phyloP scores from a whole-genome alignment of 495 filamentous ascomycete species.

The Chaetomium cochliodes region DNA sequence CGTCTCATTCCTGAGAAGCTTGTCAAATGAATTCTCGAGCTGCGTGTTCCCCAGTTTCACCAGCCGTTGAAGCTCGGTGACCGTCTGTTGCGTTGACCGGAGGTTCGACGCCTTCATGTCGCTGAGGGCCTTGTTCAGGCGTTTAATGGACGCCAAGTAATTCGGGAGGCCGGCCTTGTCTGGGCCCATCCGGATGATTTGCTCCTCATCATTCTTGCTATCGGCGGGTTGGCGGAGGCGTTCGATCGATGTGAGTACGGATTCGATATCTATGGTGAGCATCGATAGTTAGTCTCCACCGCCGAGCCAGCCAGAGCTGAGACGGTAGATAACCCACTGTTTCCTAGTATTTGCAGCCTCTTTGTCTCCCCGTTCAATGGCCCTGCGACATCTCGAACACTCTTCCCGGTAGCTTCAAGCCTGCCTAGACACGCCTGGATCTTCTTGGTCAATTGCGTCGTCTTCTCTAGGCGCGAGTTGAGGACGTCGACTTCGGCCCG shows the following conservation, averaged over 20 bases:
- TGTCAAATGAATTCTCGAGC: conserved; percentile 78
- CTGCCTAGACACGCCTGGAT: conserved; percentile 83
- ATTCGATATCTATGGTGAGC: conserved; percentile 68
- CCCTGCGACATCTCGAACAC: conserved; percentile 85
- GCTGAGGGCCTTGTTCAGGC: conserved; percentile 73
- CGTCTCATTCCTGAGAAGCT: conserved; percentile 65
- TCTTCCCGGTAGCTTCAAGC: conserved; percentile 81
- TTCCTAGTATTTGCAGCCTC: conserved; percentile 76
- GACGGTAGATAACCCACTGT: conserved; percentile 52
- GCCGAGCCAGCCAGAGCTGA: neutral
- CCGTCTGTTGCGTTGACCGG: conserved; percentile 84
- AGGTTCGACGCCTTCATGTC: conserved; percentile 85
- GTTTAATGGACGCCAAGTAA: conserved; percentile 85
- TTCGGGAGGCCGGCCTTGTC: conserved; percentile 76
- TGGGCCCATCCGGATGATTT: conserved; percentile 82
- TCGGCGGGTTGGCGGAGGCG: conserved; percentile 83
- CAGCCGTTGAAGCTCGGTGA: conserved; percentile 72
- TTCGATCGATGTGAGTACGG: conserved; percentile 80
- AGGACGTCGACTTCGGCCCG: conserved; percentile 66
- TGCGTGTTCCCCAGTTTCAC: conserved; percentile 74
- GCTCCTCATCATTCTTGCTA: conserved; percentile 82
- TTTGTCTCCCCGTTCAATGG: conserved; percentile 93
- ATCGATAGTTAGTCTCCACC: conserved; percentile 22
- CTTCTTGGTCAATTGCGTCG: conserved; percentile 79
- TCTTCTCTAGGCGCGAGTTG: conserved; percentile 63